A percentile compares a stretch with the other conserved stretches of the same genome.
phyloP scores from a whole-genome alignment of 2,329 filamentous ascomycete species.

The Alternaria conjuncta region DNA sequence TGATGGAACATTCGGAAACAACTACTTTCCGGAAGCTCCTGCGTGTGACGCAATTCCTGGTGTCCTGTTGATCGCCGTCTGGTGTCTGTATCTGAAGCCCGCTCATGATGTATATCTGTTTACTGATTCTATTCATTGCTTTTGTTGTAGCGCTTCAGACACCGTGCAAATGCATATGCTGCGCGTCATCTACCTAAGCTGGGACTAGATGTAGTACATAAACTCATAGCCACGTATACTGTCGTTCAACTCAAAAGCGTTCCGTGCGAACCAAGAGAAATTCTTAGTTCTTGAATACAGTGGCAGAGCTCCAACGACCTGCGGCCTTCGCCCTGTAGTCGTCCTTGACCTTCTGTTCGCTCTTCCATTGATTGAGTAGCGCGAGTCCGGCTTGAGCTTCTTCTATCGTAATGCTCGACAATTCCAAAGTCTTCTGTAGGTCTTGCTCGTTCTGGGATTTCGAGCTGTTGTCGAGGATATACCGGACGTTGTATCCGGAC shows the following conservation, averaged over 20 bases:
- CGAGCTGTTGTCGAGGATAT: conserved; percentile 64
- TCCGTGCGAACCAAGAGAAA: not conserved
- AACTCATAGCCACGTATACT: not conserved
- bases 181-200: conserved; percentile 2
- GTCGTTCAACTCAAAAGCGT: not conserved
- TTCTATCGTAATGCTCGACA: conserved; percentile 59
- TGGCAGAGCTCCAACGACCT: conserved; percentile 50
- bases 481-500: conserved; percentile 66
- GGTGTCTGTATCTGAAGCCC: not conserved
- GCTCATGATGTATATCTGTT: not conserved
- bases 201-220: conserved; percentile 3
- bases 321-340: conserved; percentile 54
- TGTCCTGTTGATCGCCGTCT: not conserved
- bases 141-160: conserved; percentile 4
- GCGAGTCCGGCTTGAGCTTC: conserved; percentile 64
- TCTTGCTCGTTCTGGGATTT: conserved; percentile 66
- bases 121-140: conserved; percentile 9
- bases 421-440: conserved; percentile 64
- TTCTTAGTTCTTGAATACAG: conserved; percentile 36
- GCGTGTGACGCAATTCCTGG: not conserved
- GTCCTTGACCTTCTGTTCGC: conserved; percentile 56
- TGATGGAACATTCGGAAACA: not conserved
- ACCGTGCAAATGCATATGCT: conserved; percentile 10
- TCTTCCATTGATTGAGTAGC: conserved; percentile 59
- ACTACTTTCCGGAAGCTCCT: not conserved